A percentile compares a stretch with the other conserved stretches of the same genome.
phyloP scores from a whole-genome alignment of 1,284 basidiomycete genomes.

The Pisolithus thermaeus region DNA sequence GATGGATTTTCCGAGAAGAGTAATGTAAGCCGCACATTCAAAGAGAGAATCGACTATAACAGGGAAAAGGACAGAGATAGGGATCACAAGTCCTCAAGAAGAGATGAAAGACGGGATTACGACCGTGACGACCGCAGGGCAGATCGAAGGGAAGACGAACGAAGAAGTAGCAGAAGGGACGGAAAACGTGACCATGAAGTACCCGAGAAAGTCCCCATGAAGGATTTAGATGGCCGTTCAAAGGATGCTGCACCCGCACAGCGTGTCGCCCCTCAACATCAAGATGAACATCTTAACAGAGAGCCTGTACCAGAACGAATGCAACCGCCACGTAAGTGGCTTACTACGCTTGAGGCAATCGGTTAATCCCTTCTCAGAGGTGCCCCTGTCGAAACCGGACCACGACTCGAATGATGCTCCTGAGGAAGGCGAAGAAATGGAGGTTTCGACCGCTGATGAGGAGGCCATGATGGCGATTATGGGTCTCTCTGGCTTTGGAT shows the following conservation, averaged over 20 bases:
- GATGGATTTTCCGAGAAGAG: not conserved
- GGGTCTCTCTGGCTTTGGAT: conserved; percentile 85
- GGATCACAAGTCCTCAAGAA: conserved; percentile 36
- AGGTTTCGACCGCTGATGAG: conserved; percentile 65
- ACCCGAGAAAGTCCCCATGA: conserved; percentile 20
- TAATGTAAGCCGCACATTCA: not conserved
- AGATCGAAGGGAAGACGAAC: conserved; percentile 32
- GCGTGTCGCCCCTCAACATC: conserved; percentile 17
- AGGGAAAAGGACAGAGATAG: conserved; percentile 28
- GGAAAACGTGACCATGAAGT: conserved; percentile 19
- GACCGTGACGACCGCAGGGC: conserved; percentile 34
- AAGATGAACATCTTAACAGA: conserved; percentile 14
- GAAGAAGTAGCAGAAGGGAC: conserved; percentile 16
- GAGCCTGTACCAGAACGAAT: conserved; percentile 16
- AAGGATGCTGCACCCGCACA: conserved; percentile 14
- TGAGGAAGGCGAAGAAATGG: conserved; percentile 65
- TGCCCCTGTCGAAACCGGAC: conserved; percentile 26
- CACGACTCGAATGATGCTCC: conserved; percentile 37
- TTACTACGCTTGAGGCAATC: conserved; percentile 1
- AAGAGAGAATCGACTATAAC: conserved; percentile 29
- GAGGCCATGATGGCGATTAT: conserved; percentile 86
- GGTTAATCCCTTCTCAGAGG: conserved; percentile 10
- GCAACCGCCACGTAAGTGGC: conserved; percentile 19
- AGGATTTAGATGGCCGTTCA: conserved; percentile 17
- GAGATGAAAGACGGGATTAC: conserved; percentile 31